Conservation (phyloP, 495 filamentous ascomycete species). For the Tuber umbilicatum region DNA sequence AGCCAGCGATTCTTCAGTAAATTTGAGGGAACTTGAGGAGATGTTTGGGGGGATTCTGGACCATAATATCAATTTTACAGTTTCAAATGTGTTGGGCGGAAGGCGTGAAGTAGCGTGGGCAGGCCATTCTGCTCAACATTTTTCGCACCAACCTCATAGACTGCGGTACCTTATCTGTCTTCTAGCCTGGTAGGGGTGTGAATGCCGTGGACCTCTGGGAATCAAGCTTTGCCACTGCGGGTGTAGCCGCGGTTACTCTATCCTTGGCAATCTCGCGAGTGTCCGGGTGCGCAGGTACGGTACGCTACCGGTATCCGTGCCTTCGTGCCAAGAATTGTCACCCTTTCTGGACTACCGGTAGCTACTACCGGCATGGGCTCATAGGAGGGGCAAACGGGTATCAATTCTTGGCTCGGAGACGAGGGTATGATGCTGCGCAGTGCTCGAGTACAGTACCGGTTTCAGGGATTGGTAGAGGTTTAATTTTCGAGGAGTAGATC, state of each 20-base stretch:
- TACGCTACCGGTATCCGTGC: background rate
- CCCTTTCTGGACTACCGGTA: background rate
- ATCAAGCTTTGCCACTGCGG: background rate
- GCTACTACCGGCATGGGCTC: too few species aligned
- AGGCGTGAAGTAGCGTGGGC: too few species aligned
- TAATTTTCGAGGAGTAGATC: background rate
- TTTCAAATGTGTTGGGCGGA: too few species aligned
- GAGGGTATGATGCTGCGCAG: background rate
- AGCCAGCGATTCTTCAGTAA: too few species aligned
- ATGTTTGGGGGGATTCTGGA: too few species aligned
- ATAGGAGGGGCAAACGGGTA: background rate
- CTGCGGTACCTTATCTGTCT: too few species aligned
- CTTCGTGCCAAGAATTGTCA: background rate
- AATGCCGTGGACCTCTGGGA: background rate
- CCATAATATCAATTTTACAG: too few species aligned
- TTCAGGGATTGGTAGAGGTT: background rate
- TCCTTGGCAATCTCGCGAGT: background rate
- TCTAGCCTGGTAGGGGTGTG: too few species aligned
- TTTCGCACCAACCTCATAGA: background rate
- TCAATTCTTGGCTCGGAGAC: background rate
- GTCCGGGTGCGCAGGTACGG: background rate
- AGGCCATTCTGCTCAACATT: too few species aligned
- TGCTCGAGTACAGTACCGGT: background rate
- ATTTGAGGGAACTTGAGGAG: too few species aligned
- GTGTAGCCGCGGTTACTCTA: background rate